Evolutionary conservation across 257 asterid genomes (phyloP).

Genomic region (Leptodermis oblonga): DNA sequence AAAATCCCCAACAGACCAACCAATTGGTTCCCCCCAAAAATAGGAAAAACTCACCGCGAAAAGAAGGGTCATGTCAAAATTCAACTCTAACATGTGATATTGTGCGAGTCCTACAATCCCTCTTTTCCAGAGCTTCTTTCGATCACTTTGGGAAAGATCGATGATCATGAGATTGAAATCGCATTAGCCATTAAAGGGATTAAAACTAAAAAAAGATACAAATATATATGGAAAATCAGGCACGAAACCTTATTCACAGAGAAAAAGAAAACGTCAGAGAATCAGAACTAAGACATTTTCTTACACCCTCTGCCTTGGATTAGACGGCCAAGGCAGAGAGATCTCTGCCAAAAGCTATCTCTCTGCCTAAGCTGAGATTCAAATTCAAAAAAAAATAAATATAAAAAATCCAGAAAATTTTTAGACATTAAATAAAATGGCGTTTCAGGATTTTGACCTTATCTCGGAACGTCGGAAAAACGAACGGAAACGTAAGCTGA

Average conservation of each 20-base stretch:
- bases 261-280: background rate
- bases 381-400: background rate
- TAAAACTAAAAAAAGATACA: slow-evolving; percentile 4
- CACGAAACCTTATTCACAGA: background rate
- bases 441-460: slow-evolving; percentile 92
- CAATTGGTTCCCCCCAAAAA: no score
- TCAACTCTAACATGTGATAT: background rate
- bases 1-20: no score
- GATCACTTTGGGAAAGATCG: slow-evolving; percentile 10
- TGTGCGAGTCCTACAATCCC: slow-evolving; percentile 44
- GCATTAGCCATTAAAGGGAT: slow-evolving; percentile 16
- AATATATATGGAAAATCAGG: slow-evolving; percentile 8
- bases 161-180: slow-evolving; percentile 19
- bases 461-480: slow-evolving; percentile 61
- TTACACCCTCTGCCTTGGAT: slow-evolving; percentile 71
- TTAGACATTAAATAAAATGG: slow-evolving; percentile 35
- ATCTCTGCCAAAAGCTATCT: slow-evolving; percentile 9
- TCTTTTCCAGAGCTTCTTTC: slow-evolving; percentile 37
- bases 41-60: no score
- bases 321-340: slow-evolving; percentile 40
- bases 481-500: slow-evolving; percentile 38
- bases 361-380: slow-evolving; percentile 8
- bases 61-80: no score
- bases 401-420: background rate
- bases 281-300: background rate